phyloP scores from a whole-genome alignment of 2,329 filamentous ascomycete species.

The Amesomyces nigricolor region DNA sequence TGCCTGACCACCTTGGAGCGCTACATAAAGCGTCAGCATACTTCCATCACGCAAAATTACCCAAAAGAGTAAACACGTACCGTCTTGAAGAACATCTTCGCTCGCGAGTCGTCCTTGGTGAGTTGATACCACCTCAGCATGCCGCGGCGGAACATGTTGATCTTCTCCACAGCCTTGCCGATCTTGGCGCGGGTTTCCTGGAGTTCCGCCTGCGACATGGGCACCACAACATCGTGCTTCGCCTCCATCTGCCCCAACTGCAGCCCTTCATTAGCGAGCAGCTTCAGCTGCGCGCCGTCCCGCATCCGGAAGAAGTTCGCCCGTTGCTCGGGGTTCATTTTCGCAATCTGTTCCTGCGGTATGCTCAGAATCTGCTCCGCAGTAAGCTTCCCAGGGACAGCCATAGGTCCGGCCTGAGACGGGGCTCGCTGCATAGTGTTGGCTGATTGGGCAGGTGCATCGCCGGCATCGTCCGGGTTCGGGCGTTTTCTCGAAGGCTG shows the following conservation, averaged over 20 bases:
- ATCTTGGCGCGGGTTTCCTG: slow-evolving; percentile 42
- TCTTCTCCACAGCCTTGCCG: slow-evolving; percentile 36
- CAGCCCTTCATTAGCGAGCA: slow-evolving; percentile 32
- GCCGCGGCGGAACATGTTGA: slow-evolving; percentile 40
- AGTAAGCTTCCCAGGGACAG: slow-evolving; percentile 23
- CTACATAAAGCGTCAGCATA: slow-evolving; percentile 32
- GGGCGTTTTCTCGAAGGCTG: slow-evolving; percentile 44
- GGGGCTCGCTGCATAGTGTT: slow-evolving; percentile 25
- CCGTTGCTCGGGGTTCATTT: slow-evolving; percentile 41
- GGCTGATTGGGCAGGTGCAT: slow-evolving; percentile 27
- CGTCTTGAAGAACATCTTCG: slow-evolving; percentile 47
- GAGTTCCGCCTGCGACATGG: slow-evolving; percentile 42
- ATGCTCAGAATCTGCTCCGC: slow-evolving; percentile 39
- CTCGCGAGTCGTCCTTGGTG: slow-evolving; percentile 45
- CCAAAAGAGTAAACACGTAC: slow-evolving; percentile 35
- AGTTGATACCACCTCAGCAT: slow-evolving; percentile 45
- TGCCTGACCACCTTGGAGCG: slow-evolving; percentile 49
- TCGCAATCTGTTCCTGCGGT: slow-evolving; percentile 39
- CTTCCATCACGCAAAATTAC: too few species aligned
- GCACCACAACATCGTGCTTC: slow-evolving; percentile 41
- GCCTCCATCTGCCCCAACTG: slow-evolving; percentile 32
- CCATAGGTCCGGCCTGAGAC: slow-evolving; percentile 27
- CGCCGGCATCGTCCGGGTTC: slow-evolving; percentile 41
- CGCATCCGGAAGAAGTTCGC: slow-evolving; percentile 27
- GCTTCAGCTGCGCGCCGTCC: slow-evolving; percentile 28